Base-by-base conservation (phyloP, 306 rosid genomes). In the Trifolium pratense region DNA sequence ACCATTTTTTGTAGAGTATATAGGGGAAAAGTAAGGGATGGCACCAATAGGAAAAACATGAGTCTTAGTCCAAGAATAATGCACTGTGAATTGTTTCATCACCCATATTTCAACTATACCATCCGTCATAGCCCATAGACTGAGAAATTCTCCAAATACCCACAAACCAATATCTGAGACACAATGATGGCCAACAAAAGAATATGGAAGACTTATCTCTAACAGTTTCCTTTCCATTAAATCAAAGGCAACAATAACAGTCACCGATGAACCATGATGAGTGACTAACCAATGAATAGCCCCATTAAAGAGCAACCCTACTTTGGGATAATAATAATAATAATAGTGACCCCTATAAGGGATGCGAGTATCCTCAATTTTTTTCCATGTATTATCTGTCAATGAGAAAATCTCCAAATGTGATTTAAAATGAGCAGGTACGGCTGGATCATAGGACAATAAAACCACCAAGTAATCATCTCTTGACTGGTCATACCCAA, bases 51-150 rank as follows among this genome's bases (percentile, higher is more conserved):
- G 13, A 43, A 76, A 16, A 36, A 15, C 76, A 26, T 57, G 16
- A 11, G 51, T 26, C 57, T 26, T 76, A 12, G 36, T 81, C 81
- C 85, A 81, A 59, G 79, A 81, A 2, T 76, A 66, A 5, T 31
- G 45, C 68, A 58, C 70, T 36, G 18, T 48, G 15, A 71, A 71
- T 56, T 81, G 45, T 59, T 72, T 5, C 84, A 81, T 71, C 16
- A 65, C 39, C 78, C 84, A 76, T 76, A 76, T 57, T 1, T 65
- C 74, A 14, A 18, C 5, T 6, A 5, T 1, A 53, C 23, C 17
- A 1, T 5, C 1, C 4, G 1, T 6, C 12, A 9, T 0, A 34
- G 36, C 11, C 20, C 7, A 63, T 1, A 76, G 6, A 10, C 66
- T 37, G 11, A 72, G 52, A 25, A 14, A 66, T 40, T 58, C 78